These are phyloP conservation scores for Viola odorata DNA, from an alignment of 345 rosid species.

Conservation along the genomic window DNA sequence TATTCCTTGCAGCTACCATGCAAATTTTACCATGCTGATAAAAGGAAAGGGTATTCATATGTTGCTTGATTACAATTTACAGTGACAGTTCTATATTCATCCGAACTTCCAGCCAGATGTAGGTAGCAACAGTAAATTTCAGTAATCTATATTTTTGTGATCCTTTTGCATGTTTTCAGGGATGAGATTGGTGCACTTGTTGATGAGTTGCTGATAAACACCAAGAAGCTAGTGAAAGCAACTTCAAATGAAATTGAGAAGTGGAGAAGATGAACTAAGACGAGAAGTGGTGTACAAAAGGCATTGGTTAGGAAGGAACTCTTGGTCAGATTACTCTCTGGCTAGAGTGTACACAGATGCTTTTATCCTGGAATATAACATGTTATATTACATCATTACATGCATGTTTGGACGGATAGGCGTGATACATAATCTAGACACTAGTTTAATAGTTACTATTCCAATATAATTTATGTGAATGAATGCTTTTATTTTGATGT, in stretches of 20 bases:
- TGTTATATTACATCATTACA: too few relatives aligned
- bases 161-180: slow-evolving; percentile 26
- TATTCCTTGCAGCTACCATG: too few relatives aligned
- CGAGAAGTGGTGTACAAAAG: slow-evolving; percentile 3
- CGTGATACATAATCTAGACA: too few relatives aligned
- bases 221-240: slow-evolving; percentile 58
- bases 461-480: too few relatives aligned
- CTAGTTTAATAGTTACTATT: too few relatives aligned
- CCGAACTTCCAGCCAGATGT: not conserved
- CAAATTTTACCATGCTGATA: too few relatives aligned
- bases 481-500: too few relatives aligned
- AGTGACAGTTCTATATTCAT: not conserved
- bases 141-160: not conserved
- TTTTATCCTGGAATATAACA: too few relatives aligned
- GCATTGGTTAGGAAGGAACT: not conserved
- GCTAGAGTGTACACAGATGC: slow-evolving; percentile 3
- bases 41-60: not conserved
- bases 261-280: slow-evolving; percentile 58
- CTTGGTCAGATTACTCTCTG: not conserved
- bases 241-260: slow-evolving; percentile 75
- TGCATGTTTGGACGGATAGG: too few relatives aligned
- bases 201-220: slow-evolving; percentile 52
- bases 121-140: not conserved
- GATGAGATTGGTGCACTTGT: slow-evolving; percentile 54
- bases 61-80: not conserved